These are phyloP conservation scores for Lachnum nothofagi DNA, from an alignment of 2,329 filamentous ascomycete species.

Conservation along the genomic window DNA sequence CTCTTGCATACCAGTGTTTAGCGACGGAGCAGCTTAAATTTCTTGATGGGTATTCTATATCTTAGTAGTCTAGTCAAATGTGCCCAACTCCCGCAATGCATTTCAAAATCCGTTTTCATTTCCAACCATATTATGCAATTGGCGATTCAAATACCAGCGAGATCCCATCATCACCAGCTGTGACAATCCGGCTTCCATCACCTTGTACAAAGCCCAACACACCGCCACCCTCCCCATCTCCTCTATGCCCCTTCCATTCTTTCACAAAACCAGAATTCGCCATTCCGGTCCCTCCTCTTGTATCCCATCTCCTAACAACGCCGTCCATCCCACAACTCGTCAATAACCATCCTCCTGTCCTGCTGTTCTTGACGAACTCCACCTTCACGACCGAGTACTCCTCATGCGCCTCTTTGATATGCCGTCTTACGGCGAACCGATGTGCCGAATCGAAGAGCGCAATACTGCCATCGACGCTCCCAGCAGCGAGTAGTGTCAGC, in stretches of 20 bases:
- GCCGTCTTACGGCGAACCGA: conserved; percentile 77
- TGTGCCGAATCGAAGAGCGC: conserved; percentile 82
- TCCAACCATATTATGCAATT: conserved; percentile 9
- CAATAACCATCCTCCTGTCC: conserved; percentile 58
- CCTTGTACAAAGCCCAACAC: conserved; percentile 88
- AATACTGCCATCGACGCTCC: conserved; percentile 70
- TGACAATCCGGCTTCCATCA: conserved; percentile 70
- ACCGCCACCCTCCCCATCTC: conserved; percentile 80
- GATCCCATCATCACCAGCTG: conserved; percentile 81
- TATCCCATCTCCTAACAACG: conserved; percentile 84
- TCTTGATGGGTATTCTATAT: background rate
- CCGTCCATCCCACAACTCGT: conserved; percentile 92
- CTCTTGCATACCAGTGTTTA: too few relatives aligned
- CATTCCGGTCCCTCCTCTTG: conserved; percentile 60
- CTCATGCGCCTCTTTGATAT: conserved; percentile 78
- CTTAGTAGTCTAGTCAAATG: background rate
- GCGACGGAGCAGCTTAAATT: too few relatives aligned
- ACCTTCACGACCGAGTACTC: conserved; percentile 89
- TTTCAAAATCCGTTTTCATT: background rate
- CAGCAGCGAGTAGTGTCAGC: conserved; percentile 54
- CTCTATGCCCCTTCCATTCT: conserved; percentile 87
- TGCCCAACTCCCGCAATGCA: background rate
- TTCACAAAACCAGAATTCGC: conserved; percentile 66
- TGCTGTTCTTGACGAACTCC: conserved; percentile 65
- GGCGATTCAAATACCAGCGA: conserved; percentile 59